Conservation (phyloP, 2,329 filamentous ascomycete genomes). For the Xylariales sp. region DNA sequence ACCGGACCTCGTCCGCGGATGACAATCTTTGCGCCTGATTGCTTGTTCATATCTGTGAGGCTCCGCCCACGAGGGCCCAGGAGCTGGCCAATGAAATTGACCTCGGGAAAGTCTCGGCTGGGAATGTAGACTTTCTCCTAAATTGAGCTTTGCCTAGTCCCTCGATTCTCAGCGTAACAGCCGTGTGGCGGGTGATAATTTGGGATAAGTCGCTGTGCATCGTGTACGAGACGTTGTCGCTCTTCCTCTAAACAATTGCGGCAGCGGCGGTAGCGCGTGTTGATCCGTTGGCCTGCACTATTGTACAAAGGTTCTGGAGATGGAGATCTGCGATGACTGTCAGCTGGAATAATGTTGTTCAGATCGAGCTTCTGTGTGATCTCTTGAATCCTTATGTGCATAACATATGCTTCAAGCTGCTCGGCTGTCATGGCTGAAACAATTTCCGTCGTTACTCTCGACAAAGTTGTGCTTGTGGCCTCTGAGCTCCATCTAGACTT, state of each 20-base stretch:
- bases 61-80: conserved; percentile 82
- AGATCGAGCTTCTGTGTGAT: conserved; percentile 77
- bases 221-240: conserved; percentile 72
- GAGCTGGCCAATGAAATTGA: conserved; percentile 86
- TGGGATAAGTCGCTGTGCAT: conserved; percentile 73
- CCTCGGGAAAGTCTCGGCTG: conserved; percentile 78
- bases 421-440: conserved; percentile 61
- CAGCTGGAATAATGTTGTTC: conserved; percentile 70
- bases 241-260: conserved; percentile 74
- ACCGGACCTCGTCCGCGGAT: conserved; percentile 80
- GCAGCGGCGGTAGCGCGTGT: conserved; percentile 74
- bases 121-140: conserved; percentile 83
- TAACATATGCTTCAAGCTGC: conserved; percentile 72
- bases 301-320: conserved; percentile 76
- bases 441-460: conserved; percentile 6
- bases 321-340: conserved; percentile 70
- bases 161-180: conserved; percentile 49
- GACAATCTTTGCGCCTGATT: conserved; percentile 73
- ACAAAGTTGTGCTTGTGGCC: background rate
- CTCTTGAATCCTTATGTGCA: conserved; percentile 74
- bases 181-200: conserved; percentile 75
- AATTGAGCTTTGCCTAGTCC: conserved; percentile 61
- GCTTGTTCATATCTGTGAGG: conserved; percentile 74
- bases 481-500: conserved; percentile 1
- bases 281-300: conserved; percentile 75